Conservation (phyloP, 192 early-diverging fungal genomes). For the Linnemannia zychae region DNA sequence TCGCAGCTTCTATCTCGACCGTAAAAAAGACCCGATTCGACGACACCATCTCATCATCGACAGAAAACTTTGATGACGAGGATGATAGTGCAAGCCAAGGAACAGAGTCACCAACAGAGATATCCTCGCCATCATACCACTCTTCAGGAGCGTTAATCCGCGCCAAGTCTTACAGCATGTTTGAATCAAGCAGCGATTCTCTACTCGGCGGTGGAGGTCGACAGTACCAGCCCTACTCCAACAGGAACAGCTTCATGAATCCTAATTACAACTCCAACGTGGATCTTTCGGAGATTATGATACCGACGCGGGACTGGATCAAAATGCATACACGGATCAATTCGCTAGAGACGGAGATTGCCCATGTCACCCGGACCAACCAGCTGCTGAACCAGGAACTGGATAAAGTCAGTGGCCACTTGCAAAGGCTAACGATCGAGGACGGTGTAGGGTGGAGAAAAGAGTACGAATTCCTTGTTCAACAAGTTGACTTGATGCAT, state of each 20-base stretch:
- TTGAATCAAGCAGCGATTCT: constrained; percentile 20
- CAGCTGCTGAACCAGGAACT: constrained; percentile 43
- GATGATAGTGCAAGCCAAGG: not conserved
- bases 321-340: constrained; percentile 46
- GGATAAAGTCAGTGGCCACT: constrained; percentile 36
- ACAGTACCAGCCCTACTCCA: not conserved
- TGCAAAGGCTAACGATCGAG: constrained; percentile 27
- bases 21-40: not conserved
- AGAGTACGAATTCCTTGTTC: constrained; percentile 52
- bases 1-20: not conserved
- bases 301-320: constrained; percentile 44
- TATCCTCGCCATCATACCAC: constrained; percentile 2
- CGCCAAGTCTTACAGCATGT: constrained; percentile 28
- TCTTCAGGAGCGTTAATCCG: constrained; percentile 10
- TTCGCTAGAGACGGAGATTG: constrained; percentile 32
- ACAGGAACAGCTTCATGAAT: not conserved
- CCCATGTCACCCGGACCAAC: constrained; percentile 30
- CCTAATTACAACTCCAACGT: not conserved
- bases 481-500: constrained; percentile 50
- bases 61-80: not conserved
- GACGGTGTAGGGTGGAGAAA: constrained; percentile 28
- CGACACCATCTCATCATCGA: not conserved
- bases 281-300: constrained; percentile 14
- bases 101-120: not conserved
- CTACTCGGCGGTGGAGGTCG: not conserved